These are phyloP conservation scores for Metschnikowia peoriensis DNA, from an alignment of 805 yeast species.

Conservation along the genomic window DNA sequence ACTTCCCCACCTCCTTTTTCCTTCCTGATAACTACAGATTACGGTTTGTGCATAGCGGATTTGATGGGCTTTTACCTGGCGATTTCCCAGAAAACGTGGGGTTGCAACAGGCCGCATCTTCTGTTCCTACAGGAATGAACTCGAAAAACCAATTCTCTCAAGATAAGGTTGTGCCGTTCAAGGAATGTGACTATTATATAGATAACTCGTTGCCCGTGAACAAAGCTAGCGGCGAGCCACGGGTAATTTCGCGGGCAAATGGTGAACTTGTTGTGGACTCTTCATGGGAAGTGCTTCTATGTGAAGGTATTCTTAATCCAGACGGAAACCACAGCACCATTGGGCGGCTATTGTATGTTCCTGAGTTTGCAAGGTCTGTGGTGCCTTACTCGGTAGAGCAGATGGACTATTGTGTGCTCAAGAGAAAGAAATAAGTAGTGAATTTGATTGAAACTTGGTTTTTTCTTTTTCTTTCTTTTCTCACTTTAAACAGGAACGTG, in stretches of 20 bases:
- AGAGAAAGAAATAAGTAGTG: background rate
- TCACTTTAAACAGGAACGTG: background rate
- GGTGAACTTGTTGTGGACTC: constrained; percentile 18
- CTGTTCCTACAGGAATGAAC: constrained; percentile 67
- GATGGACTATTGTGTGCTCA: constrained; percentile 49
- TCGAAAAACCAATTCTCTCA: constrained; percentile 66
- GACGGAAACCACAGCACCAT: constrained; percentile 52
- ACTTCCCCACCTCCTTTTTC: constrained; percentile 86
- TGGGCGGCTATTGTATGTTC: constrained; percentile 54
- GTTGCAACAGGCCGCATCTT: constrained; percentile 36
- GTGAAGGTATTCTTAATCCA: constrained; percentile 53
- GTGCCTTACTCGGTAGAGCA: constrained; percentile 40
- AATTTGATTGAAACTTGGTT: too few relatives aligned
- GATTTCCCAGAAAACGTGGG: constrained; percentile 57
- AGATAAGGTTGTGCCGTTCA: constrained; percentile 49
- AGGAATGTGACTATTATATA: constrained; percentile 64
- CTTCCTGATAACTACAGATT: constrained; percentile 63
- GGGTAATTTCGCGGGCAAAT: constrained; percentile 7
- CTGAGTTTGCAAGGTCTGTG: constrained; percentile 27
- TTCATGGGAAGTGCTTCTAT: constrained; percentile 49
- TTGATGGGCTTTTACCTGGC: constrained; percentile 86
- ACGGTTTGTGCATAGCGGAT: constrained; percentile 70
- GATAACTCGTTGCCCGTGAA: constrained; percentile 59
- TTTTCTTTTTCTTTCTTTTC: too few relatives aligned
- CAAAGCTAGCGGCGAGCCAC: constrained; percentile 40